Evolutionary conservation across 495 filamentous ascomycete genomes (phyloP), one percentile per base, ranked within the genome.

Genomic region (Tetracladium setigerum): DNA sequence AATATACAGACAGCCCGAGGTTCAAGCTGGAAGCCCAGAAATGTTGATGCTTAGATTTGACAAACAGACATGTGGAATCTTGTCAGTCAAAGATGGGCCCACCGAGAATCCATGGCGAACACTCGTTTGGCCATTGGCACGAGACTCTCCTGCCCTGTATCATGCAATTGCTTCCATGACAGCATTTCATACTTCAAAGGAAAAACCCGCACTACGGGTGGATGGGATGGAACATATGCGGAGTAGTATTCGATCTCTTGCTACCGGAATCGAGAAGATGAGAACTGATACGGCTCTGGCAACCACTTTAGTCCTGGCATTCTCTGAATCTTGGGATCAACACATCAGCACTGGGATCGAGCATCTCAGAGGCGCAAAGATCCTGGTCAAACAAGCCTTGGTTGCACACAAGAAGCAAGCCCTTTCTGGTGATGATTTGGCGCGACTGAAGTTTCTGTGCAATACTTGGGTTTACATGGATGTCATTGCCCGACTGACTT

Each of bases 401-500:
- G 58, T 53, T 12, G 38, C 38, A 4, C 56, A 58, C 31, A 40
- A 44, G 13, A 54, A 55, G 24, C 19, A 32, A 4, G 43, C 46
- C 30, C 34, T 56, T n/a, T 15, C 19, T 2, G 58, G 34, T 1
- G 55, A 72, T 15, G 76, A 82, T 24, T 60, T 79, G 14, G 63
- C 69, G 34, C 63, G 83, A 9, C 64, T 89, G 39, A 74, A 74
- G 33, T 89, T 89, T 55, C 65, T 90, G 33, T 83, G 83, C 60
- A 89, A 86, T 59, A 81, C 83, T 8, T 89, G 80, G 79, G 71
- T 88, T 14, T 90, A 89, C 54, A 85, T 88, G 79, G 84, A 90
- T 63, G 86, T 89, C 31, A 82, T 90, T 49, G 81, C 85, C 16
- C 78, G 83, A 10, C 63, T 90, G 30, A 89, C 85, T 0, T 82